These are phyloP conservation scores for Yamadazyma taylorii DNA, from an alignment of 1,139 yeast species.

Conservation along the genomic window DNA sequence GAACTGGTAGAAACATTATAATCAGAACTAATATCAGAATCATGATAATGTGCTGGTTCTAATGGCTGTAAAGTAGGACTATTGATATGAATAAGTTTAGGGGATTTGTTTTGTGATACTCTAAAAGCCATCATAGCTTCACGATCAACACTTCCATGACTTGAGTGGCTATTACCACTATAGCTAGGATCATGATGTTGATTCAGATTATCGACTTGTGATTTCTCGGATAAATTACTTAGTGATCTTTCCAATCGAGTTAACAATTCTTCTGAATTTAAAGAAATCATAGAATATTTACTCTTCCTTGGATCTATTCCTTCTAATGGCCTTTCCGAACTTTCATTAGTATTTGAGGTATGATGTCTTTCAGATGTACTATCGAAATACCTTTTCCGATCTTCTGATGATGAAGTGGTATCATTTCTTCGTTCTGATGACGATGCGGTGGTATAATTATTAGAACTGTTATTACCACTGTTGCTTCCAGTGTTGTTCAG, in stretches of 20 bases:
- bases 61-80: slow-evolving; percentile 4
- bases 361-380: slow-evolving; percentile 3
- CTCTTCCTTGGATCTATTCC: slow-evolving; percentile 1
- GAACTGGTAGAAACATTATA: slow-evolving; percentile 10
- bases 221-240: slow-evolving; percentile 13
- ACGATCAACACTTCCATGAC: slow-evolving; percentile 2
- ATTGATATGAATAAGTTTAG: slow-evolving; percentile 13
- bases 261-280: slow-evolving; percentile 36
- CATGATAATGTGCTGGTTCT: slow-evolving; percentile 18
- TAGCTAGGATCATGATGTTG: neutral
- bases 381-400: slow-evolving; percentile 1
- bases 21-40: slow-evolving; percentile 16
- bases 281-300: slow-evolving; percentile 11
- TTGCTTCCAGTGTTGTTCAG: slow-evolving; percentile 1
- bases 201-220: neutral
- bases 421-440: slow-evolving; percentile 2
- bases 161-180: neutral
- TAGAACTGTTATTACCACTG: slow-evolving; percentile 1
- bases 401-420: slow-evolving; percentile 2
- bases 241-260: slow-evolving; percentile 24
- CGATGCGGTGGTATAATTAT: slow-evolving; percentile 1
- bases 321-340: slow-evolving; percentile 10
- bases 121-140: slow-evolving; percentile 10
- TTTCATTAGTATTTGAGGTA: slow-evolving; percentile 3
- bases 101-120: slow-evolving; percentile 8